Percentiles rank a stretch among this genome's conserved stretches.
These are phyloP conservation scores for Penicillium nucicola DNA, from an alignment of 495 filamentous ascomycete genomes.

Conservation along the genomic window DNA sequence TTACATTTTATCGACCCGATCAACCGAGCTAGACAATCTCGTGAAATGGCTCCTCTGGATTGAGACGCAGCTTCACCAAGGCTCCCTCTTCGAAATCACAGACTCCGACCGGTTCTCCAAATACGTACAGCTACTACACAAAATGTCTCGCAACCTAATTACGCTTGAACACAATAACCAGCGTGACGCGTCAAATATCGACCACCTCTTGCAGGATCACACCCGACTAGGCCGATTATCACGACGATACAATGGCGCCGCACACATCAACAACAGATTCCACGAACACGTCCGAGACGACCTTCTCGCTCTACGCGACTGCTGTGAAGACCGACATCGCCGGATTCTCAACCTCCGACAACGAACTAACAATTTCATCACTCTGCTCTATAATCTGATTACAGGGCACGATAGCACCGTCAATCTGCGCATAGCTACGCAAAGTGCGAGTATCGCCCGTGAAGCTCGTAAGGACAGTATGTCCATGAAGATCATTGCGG, in stretches of 20 bases:
- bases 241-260: not conserved
- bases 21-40: conserved; percentile 9
- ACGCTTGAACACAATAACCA: conserved; percentile 16
- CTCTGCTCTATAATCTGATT: conserved; percentile 19
- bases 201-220: conserved; percentile 11
- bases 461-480: conserved; percentile 31
- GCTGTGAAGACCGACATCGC: conserved; percentile 11
- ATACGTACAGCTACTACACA: conserved; percentile 14
- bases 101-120: conserved; percentile 13
- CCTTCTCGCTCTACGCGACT: conserved; percentile 7
- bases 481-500: conserved; percentile 39
- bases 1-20: conserved; percentile 11
- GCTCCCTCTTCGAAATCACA: conserved; percentile 16
- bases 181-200: conserved; percentile 10
- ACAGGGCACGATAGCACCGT: conserved; percentile 18
- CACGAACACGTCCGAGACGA: conserved; percentile 12
- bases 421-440: conserved; percentile 21
- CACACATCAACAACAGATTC: not conserved
- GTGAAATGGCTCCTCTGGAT: conserved; percentile 17
- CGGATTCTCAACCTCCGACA: conserved; percentile 11
- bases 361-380: conserved; percentile 14
- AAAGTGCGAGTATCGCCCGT: conserved; percentile 23
- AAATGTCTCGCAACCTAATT: conserved; percentile 15
- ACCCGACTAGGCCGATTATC: conserved; percentile 5
- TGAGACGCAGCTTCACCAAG: conserved; percentile 17